phyloP scores from a whole-genome alignment of 176 grass and related monocot genomes.

The Poa annua region DNA sequence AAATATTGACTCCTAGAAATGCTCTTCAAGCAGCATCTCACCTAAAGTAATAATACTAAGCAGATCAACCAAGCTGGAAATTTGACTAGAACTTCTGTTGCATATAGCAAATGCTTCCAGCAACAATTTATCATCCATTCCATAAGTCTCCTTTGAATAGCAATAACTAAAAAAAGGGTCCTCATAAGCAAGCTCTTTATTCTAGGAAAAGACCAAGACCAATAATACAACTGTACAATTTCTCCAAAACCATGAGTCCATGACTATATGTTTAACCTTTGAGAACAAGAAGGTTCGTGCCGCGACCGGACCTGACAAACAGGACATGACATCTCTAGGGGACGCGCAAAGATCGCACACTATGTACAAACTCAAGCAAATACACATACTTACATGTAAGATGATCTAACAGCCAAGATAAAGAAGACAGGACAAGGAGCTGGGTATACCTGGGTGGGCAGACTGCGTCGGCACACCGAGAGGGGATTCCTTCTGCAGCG shows the following conservation, averaged over 20 bases:
- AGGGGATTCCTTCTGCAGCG: conserved; percentile 78
- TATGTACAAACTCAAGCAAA: neutral
- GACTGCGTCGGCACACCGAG: conserved; percentile 78
- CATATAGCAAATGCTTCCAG: neutral
- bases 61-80: neutral
- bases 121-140: neutral
- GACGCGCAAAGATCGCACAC: neutral
- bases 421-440: neutral
- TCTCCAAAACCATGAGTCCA: neutral
- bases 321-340: neutral
- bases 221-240: neutral
- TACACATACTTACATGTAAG: neutral
- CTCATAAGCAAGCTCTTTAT: neutral
- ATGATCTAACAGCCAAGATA: neutral
- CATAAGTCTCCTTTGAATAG: neutral
- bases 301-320: neutral
- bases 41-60: neutral
- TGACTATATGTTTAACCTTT: neutral
- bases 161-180: neutral
- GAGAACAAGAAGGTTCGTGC: neutral
- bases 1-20: neutral
- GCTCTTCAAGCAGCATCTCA: neutral
- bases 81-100: neutral
- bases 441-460: conserved; percentile 70
- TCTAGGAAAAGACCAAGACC: neutral